phyloP scores from a whole-genome alignment of 805 yeast genomes.

The Ogataea nakhonphanomensis region DNA sequence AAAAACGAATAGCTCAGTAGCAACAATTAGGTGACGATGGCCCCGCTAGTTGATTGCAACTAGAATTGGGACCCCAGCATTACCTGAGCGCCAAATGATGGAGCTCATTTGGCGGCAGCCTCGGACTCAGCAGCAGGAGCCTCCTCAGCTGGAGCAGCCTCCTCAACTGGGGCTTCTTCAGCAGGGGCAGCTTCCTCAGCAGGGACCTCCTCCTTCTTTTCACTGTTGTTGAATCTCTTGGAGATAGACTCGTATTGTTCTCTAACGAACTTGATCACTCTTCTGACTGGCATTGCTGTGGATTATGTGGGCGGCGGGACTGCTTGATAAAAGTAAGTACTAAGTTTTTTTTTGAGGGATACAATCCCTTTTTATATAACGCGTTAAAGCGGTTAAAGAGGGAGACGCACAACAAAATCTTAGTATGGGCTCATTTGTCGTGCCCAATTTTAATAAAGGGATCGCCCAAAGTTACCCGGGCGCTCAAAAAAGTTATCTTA shows the following conservation, averaged over 20 bases:
- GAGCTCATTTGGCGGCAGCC: slow-evolving; percentile 16
- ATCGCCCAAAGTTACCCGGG: slow-evolving; percentile 6
- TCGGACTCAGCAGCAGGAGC: slow-evolving; percentile 20
- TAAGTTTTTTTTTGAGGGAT: slow-evolving; percentile 5
- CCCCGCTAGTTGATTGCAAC: slow-evolving; percentile 17
- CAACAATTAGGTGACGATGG: slow-evolving; percentile 6
- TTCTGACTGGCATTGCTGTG: slow-evolving; percentile 34
- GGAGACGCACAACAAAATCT: slow-evolving; percentile 17
- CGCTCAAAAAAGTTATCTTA: not conserved
- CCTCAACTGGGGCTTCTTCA: slow-evolving; percentile 21
- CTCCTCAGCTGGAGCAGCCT: slow-evolving; percentile 17
- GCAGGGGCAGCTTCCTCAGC: slow-evolving; percentile 16
- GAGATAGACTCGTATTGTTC: slow-evolving; percentile 30
- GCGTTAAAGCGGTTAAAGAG: slow-evolving; percentile 15
- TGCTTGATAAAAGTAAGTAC: slow-evolving; percentile 6
- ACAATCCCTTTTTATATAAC: slow-evolving; percentile 8
- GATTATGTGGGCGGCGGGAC: slow-evolving; percentile 11
- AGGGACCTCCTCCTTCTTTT: slow-evolving; percentile 16
- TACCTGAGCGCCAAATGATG: slow-evolving; percentile 1
- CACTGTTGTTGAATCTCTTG: slow-evolving; percentile 27
- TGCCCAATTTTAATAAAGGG: not conserved
- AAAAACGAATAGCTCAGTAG: slow-evolving; percentile 12
- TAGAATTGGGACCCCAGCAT: slow-evolving; percentile 11
- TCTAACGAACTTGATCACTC: slow-evolving; percentile 31
- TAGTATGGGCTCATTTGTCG: slow-evolving; percentile 16